phyloP scores from a whole-genome alignment of 139 green algal species.

The Ostreobium quekettii region DNA sequence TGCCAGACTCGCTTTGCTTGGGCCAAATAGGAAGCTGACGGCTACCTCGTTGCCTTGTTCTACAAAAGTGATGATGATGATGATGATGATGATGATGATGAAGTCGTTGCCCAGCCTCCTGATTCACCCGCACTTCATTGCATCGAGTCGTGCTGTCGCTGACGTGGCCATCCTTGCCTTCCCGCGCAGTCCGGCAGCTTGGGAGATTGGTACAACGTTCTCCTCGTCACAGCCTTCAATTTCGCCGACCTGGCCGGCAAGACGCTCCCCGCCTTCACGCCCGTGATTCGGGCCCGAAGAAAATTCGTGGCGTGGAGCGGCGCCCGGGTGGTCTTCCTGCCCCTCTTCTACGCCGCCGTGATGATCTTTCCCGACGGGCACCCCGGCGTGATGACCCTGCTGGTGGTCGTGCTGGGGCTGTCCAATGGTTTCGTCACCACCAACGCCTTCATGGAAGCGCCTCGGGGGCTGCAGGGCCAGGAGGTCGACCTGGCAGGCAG shows the following conservation, averaged over 20 bases:
- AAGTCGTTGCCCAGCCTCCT: too few relatives aligned
- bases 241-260: slow-evolving; percentile 58
- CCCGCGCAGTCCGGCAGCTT: slow-evolving; percentile 38
- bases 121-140: too few relatives aligned
- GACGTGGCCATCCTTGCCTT: not conserved
- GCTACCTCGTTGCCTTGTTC: too few relatives aligned
- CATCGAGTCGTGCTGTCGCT: not conserved
- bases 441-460: slow-evolving; percentile 29
- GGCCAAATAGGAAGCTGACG: too few relatives aligned
- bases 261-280: slow-evolving; percentile 24
- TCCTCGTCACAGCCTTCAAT: slow-evolving; percentile 73
- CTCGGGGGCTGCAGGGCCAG: slow-evolving; percentile 6
- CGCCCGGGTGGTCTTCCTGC: slow-evolving; percentile 43
- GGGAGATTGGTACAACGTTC: slow-evolving; percentile 76
- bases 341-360: slow-evolving; percentile 33
- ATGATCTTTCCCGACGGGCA: not conserved
- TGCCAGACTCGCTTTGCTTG: too few relatives aligned
- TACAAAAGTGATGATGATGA: too few relatives aligned
- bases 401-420: slow-evolving; percentile 40
- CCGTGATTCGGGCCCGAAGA: not conserved
- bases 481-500: slow-evolving; percentile 43
- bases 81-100: too few relatives aligned
- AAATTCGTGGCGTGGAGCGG: slow-evolving; percentile 4
- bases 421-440: slow-evolving; percentile 50
- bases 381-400: slow-evolving; percentile 17